Conservation (phyloP, 2,329 filamentous ascomycete species). For the Helicocarpus griseus region DNA sequence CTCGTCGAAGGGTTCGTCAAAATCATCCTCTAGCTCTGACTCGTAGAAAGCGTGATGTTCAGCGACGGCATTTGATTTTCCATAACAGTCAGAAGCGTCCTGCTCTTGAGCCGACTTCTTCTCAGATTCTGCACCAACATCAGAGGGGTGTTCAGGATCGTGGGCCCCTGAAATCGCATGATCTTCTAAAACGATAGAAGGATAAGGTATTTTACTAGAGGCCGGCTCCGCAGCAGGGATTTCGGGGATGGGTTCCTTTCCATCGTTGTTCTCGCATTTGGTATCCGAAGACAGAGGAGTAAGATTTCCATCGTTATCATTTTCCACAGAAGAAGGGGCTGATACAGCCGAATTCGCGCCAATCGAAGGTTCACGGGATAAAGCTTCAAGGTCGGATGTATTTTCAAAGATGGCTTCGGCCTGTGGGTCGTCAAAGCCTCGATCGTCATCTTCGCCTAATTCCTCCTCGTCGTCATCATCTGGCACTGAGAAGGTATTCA, state of each 20-base stretch:
- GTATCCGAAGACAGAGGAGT: not conserved
- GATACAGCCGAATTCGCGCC: not conserved
- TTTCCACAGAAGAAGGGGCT: not conserved
- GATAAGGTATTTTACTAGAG: not conserved
- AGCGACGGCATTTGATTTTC: conserved; percentile 1
- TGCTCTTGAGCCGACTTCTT: too few relatives aligned
- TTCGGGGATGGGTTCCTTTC: not conserved
- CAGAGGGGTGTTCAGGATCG: not conserved
- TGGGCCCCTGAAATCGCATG: not conserved
- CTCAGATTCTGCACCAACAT: not conserved
- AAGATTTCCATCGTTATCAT: not conserved
- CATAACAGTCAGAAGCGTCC: too few relatives aligned
- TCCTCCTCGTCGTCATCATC: conserved; percentile 28
- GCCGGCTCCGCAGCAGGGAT: too few relatives aligned
- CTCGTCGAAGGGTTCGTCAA: not conserved
- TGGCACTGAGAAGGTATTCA: conserved; percentile 33
- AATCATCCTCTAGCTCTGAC: not conserved
- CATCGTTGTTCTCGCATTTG: not conserved
- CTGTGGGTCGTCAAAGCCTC: conserved; percentile 2
- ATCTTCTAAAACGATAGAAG: not conserved
- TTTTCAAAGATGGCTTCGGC: conserved; percentile 1
- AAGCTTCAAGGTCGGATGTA: not conserved
- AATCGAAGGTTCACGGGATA: not conserved
- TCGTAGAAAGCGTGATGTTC: not conserved
- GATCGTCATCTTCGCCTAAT: conserved; percentile 7